phyloP scores from a whole-genome alignment of 2,329 filamentous ascomycete genomes.

The Catunica adiposa region DNA sequence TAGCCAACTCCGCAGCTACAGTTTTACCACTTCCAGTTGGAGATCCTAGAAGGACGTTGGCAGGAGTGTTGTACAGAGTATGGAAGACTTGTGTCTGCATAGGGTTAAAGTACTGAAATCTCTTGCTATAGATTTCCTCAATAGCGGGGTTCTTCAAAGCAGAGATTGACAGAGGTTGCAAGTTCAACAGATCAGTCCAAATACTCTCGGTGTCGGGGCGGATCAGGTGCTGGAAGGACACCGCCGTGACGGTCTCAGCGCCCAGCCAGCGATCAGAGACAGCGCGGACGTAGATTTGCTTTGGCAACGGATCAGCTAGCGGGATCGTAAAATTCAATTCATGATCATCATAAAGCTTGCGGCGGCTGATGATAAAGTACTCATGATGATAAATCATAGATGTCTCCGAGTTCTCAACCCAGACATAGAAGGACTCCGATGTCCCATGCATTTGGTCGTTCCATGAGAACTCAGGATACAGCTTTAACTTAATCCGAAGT shows the following conservation, averaged over 20 bases:
- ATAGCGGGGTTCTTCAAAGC: conserved; percentile 75
- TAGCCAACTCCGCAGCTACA: conserved; percentile 83
- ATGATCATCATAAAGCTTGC: conserved; percentile 87
- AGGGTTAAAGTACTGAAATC: conserved; percentile 94
- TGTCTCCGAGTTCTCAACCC: conserved; percentile 97
- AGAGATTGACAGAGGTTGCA: conserved; percentile 75
- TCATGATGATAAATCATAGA: conserved; percentile 97
- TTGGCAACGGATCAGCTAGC: conserved; percentile 77
- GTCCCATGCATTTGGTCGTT: conserved; percentile 86
- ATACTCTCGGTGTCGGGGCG: conserved; percentile 93
- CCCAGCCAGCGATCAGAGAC: conserved; percentile 94
- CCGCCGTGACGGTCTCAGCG: conserved; percentile 83
- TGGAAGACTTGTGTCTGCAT: conserved; percentile 99
- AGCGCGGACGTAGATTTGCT: conserved; percentile 87
- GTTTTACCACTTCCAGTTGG: conserved; percentile 97
- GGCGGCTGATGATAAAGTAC: conserved; percentile 81
- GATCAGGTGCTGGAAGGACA: conserved; percentile 96
- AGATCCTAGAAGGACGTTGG: conserved; percentile 86
- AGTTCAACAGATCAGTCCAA: conserved; percentile 81
- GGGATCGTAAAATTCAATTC: conserved; percentile 97
- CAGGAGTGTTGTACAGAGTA: conserved; percentile 77
- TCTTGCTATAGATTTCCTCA: conserved; percentile 73
- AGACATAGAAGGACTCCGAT: conserved; percentile 94
- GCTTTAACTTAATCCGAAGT: conserved; percentile 68
- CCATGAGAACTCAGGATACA: conserved; percentile 86